Evolutionary conservation across 371 early-diverging fungal species (phyloP), one percentile per base, ranked within the genome.

Genomic region (Rhizopus delemar): DNA sequence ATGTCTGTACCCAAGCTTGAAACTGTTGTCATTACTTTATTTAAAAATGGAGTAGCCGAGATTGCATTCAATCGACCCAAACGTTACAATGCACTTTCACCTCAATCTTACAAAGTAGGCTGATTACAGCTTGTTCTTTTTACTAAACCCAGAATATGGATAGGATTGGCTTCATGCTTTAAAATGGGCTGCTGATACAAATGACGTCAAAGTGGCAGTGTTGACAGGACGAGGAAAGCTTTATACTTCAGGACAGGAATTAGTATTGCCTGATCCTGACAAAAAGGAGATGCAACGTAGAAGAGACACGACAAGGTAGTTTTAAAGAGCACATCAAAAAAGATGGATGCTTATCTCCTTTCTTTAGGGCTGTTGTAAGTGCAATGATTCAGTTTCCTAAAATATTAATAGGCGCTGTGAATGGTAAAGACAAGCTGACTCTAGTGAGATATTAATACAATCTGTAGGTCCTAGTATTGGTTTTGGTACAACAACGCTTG

Each of bases 51-150:
- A 46, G 87, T 90, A 4, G 77, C 78, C 32, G 82, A 87, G 28
- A 81, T 90, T 57, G 73, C 85, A 2, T 85, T 86, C 61, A 90
- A 90, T 71, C 80, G 88, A 32, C 90, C 90, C 11, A 71, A 80
- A 51, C 71, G 73, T 7, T 83, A 75, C 59, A 90, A 90, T 63
- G 82, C 90, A 8, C 78, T 90, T 60, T 74, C 80, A 33, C 81
- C 84, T 15, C 77, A 76, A 54, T 77, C 80, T 1, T 90, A 89
- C 56, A 69, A 57, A 56, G 83, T 79, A 70, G 54, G 9, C 22
- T 22, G 22, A 22, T 22, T 22, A 22, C 22, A 22, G 22, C 22
- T 22, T 22, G 22, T 22, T 22, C 22, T 22, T 22, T 22, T 22
- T 22, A 22, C 22, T 22, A 22, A 22, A 22, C 22, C 2, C 22